Percentiles rank a stretch among this genome's conserved stretches.
These are phyloP conservation scores for Podila clonocystis DNA, from an alignment of 192 early-diverging fungal species.

Conservation along the genomic window DNA sequence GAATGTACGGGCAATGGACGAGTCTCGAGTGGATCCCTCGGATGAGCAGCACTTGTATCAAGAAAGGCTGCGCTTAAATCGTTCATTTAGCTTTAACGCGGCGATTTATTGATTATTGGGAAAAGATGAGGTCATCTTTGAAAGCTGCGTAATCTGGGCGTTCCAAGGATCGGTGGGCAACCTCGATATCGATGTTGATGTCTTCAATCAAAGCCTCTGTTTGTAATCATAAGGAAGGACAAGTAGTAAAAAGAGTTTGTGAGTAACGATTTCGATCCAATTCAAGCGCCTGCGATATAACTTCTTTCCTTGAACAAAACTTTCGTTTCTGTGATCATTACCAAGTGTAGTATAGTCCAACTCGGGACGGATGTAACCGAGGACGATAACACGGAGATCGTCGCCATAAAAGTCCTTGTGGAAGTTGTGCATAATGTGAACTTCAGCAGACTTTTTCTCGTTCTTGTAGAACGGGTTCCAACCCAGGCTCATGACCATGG, in stretches of 20 bases:
- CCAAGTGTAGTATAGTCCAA: slow-evolving; percentile 87
- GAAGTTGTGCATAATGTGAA: slow-evolving; percentile 94
- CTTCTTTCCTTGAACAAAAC: neutral
- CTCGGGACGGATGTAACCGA: slow-evolving; percentile 92
- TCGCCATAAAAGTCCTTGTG: slow-evolving; percentile 91
- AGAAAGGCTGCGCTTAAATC: too few relatives aligned
- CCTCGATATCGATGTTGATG: slow-evolving; percentile 90
- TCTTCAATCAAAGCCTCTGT: slow-evolving; percentile 90
- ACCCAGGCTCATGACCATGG: slow-evolving; percentile 99
- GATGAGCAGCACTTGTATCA: neutral
- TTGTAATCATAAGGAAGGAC: neutral
- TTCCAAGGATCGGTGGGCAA: slow-evolving; percentile 73
- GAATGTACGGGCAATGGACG: slow-evolving; percentile 23
- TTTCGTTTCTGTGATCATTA: slow-evolving; percentile 37
- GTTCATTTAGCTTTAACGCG: too few relatives aligned
- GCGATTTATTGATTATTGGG: slow-evolving; percentile 4
- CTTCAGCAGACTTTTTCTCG: slow-evolving; percentile 95
- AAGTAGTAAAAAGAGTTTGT: slow-evolving; percentile 8
- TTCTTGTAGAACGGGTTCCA: slow-evolving; percentile 99
- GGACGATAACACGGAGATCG: slow-evolving; percentile 82
- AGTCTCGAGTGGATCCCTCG: slow-evolving; percentile 21
- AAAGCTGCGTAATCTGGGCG: slow-evolving; percentile 65
- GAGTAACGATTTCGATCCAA: neutral
- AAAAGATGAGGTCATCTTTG: slow-evolving; percentile 52
- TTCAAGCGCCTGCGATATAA: too few relatives aligned